These are phyloP conservation scores for Clitoria ternatea DNA, from an alignment of 306 rosid genomes.

Conservation along the genomic window DNA sequence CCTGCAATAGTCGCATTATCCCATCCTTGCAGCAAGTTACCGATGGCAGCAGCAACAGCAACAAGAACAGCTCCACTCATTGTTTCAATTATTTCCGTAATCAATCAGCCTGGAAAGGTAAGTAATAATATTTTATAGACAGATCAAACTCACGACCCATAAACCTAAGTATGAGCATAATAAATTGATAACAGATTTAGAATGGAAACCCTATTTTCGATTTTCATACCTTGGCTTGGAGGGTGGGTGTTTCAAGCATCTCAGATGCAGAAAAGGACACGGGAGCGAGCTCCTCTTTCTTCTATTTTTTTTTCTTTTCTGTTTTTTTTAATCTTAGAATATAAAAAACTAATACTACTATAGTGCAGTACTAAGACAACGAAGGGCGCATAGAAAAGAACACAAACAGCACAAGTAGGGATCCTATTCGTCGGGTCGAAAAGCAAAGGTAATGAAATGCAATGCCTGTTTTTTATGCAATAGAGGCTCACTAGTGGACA, in stretches of 20 bases:
- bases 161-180: constrained; percentile 1
- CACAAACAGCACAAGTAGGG: neutral
- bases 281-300: neutral
- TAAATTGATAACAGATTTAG: neutral
- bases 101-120: constrained; percentile 25
- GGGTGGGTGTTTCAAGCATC: neutral
- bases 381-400: constrained; percentile 1
- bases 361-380: neutral
- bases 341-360: neutral
- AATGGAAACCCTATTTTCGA: constrained; percentile 13
- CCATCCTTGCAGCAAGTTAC: constrained; percentile 88
- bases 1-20: constrained; percentile 93
- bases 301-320: neutral
- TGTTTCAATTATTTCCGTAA: constrained; percentile 19
- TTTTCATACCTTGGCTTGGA: constrained; percentile 21
- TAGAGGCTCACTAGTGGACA: constrained; percentile 38
- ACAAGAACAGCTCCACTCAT: constrained; percentile 81
- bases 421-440: constrained; percentile 31
- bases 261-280: constrained; percentile 15
- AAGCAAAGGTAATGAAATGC: constrained; percentile 1
- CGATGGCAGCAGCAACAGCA: constrained; percentile 82
- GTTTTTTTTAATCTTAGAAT: neutral
- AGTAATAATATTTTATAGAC: neutral
- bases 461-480: constrained; percentile 20
- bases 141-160: neutral